Conservation (phyloP, 495 filamentous ascomycete species). For the Daldinia bambusicola region DNA sequence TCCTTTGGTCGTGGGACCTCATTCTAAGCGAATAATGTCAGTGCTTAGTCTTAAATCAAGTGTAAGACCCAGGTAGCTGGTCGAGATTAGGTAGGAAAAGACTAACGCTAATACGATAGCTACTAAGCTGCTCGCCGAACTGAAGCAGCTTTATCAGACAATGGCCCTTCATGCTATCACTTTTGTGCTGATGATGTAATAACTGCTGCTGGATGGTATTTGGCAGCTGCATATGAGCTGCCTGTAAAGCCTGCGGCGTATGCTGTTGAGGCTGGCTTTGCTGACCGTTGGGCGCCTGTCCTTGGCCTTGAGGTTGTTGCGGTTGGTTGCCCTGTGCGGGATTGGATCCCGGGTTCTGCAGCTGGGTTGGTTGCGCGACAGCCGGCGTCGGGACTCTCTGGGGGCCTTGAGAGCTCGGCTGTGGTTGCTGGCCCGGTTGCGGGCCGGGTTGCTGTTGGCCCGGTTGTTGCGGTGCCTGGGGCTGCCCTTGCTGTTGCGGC, state of each 20-base stretch:
- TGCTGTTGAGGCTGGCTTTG: constrained; percentile 49
- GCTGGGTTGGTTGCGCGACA: constrained; percentile 46
- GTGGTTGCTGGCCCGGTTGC: constrained; percentile 40
- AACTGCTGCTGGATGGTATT: constrained; percentile 51
- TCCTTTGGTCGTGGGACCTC: constrained; percentile 61
- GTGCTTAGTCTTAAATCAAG: constrained; percentile 4
- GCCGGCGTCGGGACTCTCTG: constrained; percentile 48
- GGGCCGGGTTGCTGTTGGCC: constrained; percentile 46
- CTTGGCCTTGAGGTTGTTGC: constrained; percentile 61
- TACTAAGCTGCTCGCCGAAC: constrained; percentile 77
- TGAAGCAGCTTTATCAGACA: constrained; percentile 71
- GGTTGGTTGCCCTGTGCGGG: constrained; percentile 55
- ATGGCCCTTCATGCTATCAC: constrained; percentile 65
- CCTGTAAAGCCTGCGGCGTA: constrained; percentile 45
- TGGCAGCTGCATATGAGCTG: constrained; percentile 57
- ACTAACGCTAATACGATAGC: constrained; percentile 64
- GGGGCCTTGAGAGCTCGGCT: constrained; percentile 39
- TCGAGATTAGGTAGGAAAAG: neutral
- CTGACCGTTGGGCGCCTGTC: constrained; percentile 53
- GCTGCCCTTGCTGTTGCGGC: constrained; percentile 50
- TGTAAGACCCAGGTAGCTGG: neutral
- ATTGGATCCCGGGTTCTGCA: constrained; percentile 45
- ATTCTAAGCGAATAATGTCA: constrained; percentile 52
- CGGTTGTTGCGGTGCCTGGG: constrained; percentile 48
- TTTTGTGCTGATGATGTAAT: constrained; percentile 63